A percentile compares a stretch with the other conserved stretches of the same genome.
These are phyloP conservation scores for Venturia oleaginea DNA, from an alignment of 2,329 filamentous ascomycete species.

Conservation along the genomic window DNA sequence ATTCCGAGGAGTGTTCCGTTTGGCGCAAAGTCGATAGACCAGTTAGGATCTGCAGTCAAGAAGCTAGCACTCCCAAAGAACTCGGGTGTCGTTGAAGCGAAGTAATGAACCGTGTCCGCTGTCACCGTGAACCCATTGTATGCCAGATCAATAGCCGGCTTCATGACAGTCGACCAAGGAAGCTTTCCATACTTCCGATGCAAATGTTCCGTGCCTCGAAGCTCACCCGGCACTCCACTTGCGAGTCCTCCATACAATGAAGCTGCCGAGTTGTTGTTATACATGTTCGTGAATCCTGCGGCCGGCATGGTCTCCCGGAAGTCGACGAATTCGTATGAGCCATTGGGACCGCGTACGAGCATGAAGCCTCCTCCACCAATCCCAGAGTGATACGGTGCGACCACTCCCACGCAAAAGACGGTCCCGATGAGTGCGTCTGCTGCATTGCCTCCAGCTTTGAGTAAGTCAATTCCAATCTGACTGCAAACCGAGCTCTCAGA, in stretches of 20 bases:
- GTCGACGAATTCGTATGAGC: conserved; percentile 78
- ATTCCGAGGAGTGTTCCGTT: conserved; percentile 63
- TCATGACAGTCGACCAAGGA: conserved; percentile 53
- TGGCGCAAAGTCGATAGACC: conserved; percentile 83
- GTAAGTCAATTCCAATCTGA: conserved; percentile 35
- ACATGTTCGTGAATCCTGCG: conserved; percentile 79
- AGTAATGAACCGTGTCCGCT: conserved; percentile 65
- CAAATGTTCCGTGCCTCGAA: conserved; percentile 70
- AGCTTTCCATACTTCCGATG: conserved; percentile 59
- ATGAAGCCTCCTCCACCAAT: conserved; percentile 90
- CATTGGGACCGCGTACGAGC: conserved; percentile 64
- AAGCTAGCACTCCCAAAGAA: conserved; percentile 62
- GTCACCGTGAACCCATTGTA: conserved; percentile 65
- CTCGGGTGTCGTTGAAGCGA: conserved; percentile 42
- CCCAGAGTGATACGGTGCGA: conserved; percentile 27
- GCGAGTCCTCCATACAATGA: conserved; percentile 64
- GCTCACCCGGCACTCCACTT: conserved; percentile 58
- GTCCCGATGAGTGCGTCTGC: conserved; percentile 41
- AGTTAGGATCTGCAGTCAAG: conserved; percentile 63
- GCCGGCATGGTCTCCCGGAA: conserved; percentile 84
- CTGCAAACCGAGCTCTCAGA: conserved; percentile 37
- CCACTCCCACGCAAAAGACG: conserved; percentile 35
- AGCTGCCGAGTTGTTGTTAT: conserved; percentile 54
- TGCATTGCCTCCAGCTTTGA: conserved; percentile 42
- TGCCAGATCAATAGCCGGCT: conserved; percentile 66